Base-by-base conservation (phyloP, 768 basidiomycete genomes). In the Hypholoma fasciculare region DNA sequence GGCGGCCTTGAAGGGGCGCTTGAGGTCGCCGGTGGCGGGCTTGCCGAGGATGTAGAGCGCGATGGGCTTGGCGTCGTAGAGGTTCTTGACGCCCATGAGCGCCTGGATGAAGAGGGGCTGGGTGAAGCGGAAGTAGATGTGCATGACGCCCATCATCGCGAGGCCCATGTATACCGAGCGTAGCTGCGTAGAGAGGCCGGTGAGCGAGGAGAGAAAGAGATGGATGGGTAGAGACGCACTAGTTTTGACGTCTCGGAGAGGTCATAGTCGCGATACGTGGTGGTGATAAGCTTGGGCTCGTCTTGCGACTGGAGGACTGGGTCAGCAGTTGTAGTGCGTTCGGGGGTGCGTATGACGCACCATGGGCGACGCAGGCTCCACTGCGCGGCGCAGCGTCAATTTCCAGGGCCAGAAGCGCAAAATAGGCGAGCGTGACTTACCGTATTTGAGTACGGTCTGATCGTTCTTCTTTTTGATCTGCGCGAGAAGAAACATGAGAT, bases 381-480 rank as follows among this genome's bases (percentile, higher is more conserved):
- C 94, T 92, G 17, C 20, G n/a, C 38, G 17, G 56, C 5, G 42
- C 56, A 34, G 47, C 14, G 62, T 52, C 2, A 67, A 49, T 50
- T 23, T 34, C 30, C 30, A 34, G 30, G 30, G 2, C 30, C 30
- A 34, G 30, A 9, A 34, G 30, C 6, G 30, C 30, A 34, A 34
- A 34, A 34, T 34, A 34, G 30, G 30, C 30, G 30, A 34, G 30
- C 30, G 30, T 34, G 43, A 82, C 84, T 54, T 43, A 89, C 92
- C 92, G 75, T 96, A 99, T 84, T 97, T 99, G 67, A 99, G 79
- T 26, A 96, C 92, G 1, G 94, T 94, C 72, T 89, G 84, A 76
- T 99, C 96, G 67, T 98, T 98, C 85, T 95, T 96, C 67, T 83
- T 76, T 82, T 92, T 96, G 74, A 98, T 86, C 93, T 97, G 62